Conservation (phyloP, 2,329 filamentous ascomycete genomes). For the Penicillium vulpinum region DNA sequence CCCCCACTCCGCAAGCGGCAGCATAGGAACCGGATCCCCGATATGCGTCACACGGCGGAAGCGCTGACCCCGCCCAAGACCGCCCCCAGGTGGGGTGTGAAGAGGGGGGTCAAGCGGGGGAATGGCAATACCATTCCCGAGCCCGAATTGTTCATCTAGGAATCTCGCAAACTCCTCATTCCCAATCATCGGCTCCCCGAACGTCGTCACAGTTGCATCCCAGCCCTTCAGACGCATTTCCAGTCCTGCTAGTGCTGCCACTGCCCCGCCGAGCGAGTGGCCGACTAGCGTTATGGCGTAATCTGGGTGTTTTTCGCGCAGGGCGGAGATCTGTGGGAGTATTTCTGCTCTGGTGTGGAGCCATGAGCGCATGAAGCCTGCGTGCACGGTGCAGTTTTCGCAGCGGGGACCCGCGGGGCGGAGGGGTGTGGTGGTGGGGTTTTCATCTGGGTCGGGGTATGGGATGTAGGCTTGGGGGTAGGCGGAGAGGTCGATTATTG, state of each 20-base stretch:
- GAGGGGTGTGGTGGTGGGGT: slow-evolving; percentile 33
- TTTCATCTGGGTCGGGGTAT: slow-evolving; percentile 58
- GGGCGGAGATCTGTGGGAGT: slow-evolving; percentile 63
- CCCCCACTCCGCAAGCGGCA: slow-evolving; percentile 85
- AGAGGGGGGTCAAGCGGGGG: slow-evolving; percentile 8
- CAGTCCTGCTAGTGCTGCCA: slow-evolving; percentile 81
- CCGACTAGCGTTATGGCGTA: slow-evolving; percentile 79
- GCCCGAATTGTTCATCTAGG: slow-evolving; percentile 55
- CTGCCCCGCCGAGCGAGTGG: slow-evolving; percentile 88
- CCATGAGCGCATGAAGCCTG: slow-evolving; percentile 87
- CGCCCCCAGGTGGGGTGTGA: too few species aligned
- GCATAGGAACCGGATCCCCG: slow-evolving; percentile 82
- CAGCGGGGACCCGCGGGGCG: slow-evolving; percentile 59
- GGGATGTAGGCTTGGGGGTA: slow-evolving; percentile 87
- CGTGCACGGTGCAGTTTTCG: slow-evolving; percentile 86
- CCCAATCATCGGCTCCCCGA: slow-evolving; percentile 75
- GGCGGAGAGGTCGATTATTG: slow-evolving; percentile 84
- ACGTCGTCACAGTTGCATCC: slow-evolving; percentile 79
- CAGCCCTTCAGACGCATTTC: slow-evolving; percentile 78
- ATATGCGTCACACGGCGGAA: slow-evolving; percentile 83
- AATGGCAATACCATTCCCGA: slow-evolving; percentile 20
- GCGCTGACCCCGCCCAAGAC: not conserved
- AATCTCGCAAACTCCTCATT: slow-evolving; percentile 56
- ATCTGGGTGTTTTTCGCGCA: slow-evolving; percentile 63
- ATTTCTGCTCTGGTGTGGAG: slow-evolving; percentile 68